A percentile compares a stretch with the other conserved stretches of the same genome.
Conservation (phyloP, 805 yeast species). For the Saccharomycopsis malanga region DNA sequence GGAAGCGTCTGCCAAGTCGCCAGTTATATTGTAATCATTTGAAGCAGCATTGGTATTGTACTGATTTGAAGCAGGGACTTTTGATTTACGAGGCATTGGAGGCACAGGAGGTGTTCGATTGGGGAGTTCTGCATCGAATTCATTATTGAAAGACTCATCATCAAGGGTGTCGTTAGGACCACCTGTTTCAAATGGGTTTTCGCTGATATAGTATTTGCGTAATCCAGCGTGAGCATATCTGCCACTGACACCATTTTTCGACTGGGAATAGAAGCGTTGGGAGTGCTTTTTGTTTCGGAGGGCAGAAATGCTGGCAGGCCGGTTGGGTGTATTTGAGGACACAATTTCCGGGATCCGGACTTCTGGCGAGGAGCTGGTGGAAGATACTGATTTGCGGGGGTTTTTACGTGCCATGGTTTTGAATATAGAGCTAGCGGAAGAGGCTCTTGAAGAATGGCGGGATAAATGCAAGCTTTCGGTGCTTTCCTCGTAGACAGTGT, state of each 20-base stretch:
- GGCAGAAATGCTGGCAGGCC: too few species aligned
- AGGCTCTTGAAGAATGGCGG: not conserved
- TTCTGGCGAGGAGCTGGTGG: too few species aligned
- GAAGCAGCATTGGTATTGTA: not conserved
- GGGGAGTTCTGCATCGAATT: not conserved
- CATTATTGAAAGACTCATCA: not conserved
- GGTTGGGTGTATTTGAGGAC: too few species aligned
- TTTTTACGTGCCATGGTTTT: too few species aligned
- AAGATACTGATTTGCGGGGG: not conserved
- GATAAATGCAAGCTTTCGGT: conserved; percentile 4
- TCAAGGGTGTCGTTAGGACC: not conserved
- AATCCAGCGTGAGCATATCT: conserved; percentile 15
- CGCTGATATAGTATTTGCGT: conserved; percentile 15
- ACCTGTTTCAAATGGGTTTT: conserved; percentile 8
- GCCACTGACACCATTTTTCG: not conserved
- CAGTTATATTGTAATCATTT: not conserved
- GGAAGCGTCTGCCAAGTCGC: not conserved
- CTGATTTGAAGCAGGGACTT: not conserved
- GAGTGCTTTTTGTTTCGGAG: too few species aligned
- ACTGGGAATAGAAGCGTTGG: too few species aligned
- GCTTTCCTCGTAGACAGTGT: conserved; percentile 23
- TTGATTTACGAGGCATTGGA: conserved; percentile 15
- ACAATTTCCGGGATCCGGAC: too few species aligned
- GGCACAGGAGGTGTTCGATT: conserved; percentile 10
- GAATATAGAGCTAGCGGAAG: not conserved